Evolutionary conservation across 2,329 filamentous ascomycete genomes (phyloP), one percentile per base, ranked within the genome.

Genomic region (Pseudodiploospora longispora): DNA sequence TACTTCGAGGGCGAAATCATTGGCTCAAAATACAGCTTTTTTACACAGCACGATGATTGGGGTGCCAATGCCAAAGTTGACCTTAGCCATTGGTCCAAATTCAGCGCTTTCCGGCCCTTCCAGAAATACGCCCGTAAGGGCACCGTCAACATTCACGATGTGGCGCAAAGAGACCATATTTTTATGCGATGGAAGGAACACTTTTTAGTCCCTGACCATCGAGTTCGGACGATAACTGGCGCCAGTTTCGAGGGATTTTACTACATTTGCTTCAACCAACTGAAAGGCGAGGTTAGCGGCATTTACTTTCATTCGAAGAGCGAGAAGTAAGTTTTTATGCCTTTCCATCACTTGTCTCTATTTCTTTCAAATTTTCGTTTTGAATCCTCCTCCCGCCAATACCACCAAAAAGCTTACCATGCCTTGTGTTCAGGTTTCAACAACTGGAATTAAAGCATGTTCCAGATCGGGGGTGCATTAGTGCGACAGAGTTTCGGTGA

Each of bases 171-270:
- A 51, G 90, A 96, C 55, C 83, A 94, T 61, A 83, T 98, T 30
- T 98, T 96, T 59, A 98, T 98, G 93, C 82, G 93, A 48, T 98
- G 93, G 93, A 98, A 98, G 66, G 93, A 98, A 60, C 89, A 95
- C 57, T 98, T 98, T 58, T 72, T 98, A 1, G 93, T 98, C 1
- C 93, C 93, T 2, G 90, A 98, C 58, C 93, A 98, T 62, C 80
- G 87, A 10, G 89, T 97, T 19, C 79, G 84, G 49, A 94, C 87
- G 8, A 95, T 98, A 49, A 86, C 82, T 31, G 93, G 93, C 12
- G 93, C 93, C 6, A 97, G 91, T 59, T 98, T 97, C 48, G 93
- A 98, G 60, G 93, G 93, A 0, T 98, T 98, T 62, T 98, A 97
- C 63, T 98, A 98, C 60, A 97, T 98, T 53, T 96, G 90, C 69